Percentiles rank a stretch among this genome's conserved stretches.
Evolutionary conservation across 441 rosid species (phyloP).

Genomic region (Biscutella laevigata): DNA sequence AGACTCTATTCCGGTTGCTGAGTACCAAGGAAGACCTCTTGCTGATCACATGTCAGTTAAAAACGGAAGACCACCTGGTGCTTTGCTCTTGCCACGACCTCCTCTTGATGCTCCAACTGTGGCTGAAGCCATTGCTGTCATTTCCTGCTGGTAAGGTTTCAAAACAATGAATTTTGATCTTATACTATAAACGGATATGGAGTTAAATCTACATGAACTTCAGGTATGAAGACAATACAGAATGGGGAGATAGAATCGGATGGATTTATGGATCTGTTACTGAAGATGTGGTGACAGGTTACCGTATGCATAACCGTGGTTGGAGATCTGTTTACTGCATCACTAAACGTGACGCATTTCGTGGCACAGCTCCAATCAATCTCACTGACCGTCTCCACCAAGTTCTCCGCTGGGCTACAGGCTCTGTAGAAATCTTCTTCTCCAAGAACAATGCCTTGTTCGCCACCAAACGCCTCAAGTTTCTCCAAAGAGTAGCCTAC

Average conservation of each 20-base stretch:
- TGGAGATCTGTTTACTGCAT: constrained; percentile 83
- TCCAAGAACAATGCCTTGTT: constrained; percentile 69
- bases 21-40: constrained; percentile 83
- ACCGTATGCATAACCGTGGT: constrained; percentile 92
- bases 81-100: constrained; percentile 58
- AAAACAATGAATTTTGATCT: background rate
- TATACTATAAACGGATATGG: background rate
- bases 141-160: constrained; percentile 70
- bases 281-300: constrained; percentile 91
- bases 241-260: constrained; percentile 81
- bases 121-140: constrained; percentile 88
- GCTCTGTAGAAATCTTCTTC: constrained; percentile 84
- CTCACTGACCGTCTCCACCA: constrained; percentile 88
- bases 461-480: constrained; percentile 63
- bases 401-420: constrained; percentile 89
- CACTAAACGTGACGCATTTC: constrained; percentile 80
- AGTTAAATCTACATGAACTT: background rate
- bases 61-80: constrained; percentile 91
- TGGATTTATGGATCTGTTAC: constrained; percentile 98
- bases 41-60: constrained; percentile 75
- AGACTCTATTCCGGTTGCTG: constrained; percentile 66
- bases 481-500: constrained; percentile 75
- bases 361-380: constrained; percentile 85
- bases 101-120: constrained; percentile 89
- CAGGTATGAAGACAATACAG: constrained; percentile 76